Conservation (phyloP, 805 yeast species). For the Spathaspora boniae region DNA sequence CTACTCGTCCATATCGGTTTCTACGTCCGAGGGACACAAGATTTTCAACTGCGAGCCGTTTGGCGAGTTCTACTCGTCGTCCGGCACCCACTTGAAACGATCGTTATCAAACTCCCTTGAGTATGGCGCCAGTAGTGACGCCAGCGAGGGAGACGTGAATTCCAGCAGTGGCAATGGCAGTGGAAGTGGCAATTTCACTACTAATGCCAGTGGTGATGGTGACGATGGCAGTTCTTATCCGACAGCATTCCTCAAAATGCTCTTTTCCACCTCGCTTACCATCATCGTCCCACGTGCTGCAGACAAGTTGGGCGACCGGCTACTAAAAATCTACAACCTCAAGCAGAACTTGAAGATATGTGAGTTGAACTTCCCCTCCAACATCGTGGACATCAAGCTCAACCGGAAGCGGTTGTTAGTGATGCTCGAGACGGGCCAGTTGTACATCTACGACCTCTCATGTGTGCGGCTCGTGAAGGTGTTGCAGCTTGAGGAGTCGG, state of each 20-base stretch:
- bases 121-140: conserved; percentile 1
- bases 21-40: conserved; percentile 29
- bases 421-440: conserved; percentile 67
- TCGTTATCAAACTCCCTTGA: conserved; percentile 14
- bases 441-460: conserved; percentile 84
- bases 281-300: conserved; percentile 34
- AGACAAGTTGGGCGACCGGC: conserved; percentile 22
- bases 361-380: conserved; percentile 81
- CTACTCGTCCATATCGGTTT: conserved; percentile 34
- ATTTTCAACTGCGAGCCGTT: conserved; percentile 45
- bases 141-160: conserved; percentile 6
- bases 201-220: conserved; percentile 5
- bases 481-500: conserved; percentile 20
- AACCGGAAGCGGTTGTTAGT: conserved; percentile 82
- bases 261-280: conserved; percentile 40
- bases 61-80: conserved; percentile 38
- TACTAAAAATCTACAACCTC: conserved; percentile 36
- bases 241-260: conserved; percentile 32
- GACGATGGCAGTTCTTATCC: too few relatives aligned
- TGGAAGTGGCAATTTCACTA: too few relatives aligned
- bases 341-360: conserved; percentile 58
- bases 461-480: conserved; percentile 72
- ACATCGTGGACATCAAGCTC: conserved; percentile 67
- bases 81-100: conserved; percentile 9
- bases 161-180: conserved; percentile 8